A percentile compares a stretch with the other conserved stretches of the same genome.
Evolutionary conservation across 805 yeast genomes (phyloP).

Genomic region (Saccharomycopsis microspora): DNA sequence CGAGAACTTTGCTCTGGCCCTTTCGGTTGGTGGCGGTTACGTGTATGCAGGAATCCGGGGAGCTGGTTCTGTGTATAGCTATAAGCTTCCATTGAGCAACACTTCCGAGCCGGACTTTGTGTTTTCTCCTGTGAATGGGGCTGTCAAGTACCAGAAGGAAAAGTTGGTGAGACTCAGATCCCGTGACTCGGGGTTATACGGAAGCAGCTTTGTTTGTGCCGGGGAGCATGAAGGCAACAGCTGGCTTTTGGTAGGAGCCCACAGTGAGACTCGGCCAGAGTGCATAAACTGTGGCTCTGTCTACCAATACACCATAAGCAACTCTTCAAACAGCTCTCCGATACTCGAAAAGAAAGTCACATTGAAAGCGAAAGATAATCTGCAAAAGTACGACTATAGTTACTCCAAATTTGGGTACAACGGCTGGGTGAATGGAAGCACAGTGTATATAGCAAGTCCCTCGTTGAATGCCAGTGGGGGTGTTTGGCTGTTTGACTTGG

Average conservation of each 20-base stretch:
- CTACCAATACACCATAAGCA: conserved; percentile 21
- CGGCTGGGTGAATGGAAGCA: background rate
- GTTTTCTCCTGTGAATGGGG: no score
- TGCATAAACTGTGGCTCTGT: conserved; percentile 32
- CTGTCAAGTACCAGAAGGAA: no score
- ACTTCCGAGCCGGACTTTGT: no score
- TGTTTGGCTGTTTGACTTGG: conserved; percentile 1
- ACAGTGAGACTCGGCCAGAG: conserved; percentile 19
- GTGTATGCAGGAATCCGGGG: conserved; percentile 16
- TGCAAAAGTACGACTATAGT: background rate
- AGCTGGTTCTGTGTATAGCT: no score
- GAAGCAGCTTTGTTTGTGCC: conserved; percentile 19
- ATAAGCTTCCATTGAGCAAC: no score
- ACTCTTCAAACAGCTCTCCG: background rate
- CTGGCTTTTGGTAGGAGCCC: conserved; percentile 23
- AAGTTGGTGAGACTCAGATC: conserved; percentile 17
- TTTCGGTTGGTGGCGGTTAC: conserved; percentile 21
- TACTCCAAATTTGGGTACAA: conserved; percentile 6
- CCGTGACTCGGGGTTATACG: conserved; percentile 21
- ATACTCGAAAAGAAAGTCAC: background rate
- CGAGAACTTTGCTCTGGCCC: conserved; percentile 31
- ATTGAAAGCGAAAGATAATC: background rate
- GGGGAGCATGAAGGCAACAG: conserved; percentile 16
- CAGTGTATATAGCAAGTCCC: conserved; percentile 2
- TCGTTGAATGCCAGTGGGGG: conserved; percentile 1